Conservation (phyloP, 345 rosid species). For the Rubroshorea leprosula region DNA sequence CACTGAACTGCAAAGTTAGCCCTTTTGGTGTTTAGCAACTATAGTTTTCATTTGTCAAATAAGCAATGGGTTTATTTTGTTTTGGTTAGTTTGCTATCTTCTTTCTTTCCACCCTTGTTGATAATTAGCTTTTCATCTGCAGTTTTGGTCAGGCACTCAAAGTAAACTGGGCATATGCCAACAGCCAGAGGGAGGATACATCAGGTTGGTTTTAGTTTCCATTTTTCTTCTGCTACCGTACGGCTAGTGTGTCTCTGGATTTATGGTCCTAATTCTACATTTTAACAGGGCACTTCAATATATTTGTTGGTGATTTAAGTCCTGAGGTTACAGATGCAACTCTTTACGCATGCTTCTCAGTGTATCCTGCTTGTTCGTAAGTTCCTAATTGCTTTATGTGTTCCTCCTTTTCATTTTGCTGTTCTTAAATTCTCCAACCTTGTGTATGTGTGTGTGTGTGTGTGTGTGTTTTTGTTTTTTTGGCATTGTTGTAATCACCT, state of each 20-base stretch:
- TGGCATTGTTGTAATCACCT: not conserved
- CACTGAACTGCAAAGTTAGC: not conserved
- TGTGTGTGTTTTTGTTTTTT: not conserved
- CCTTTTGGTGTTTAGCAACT: not conserved
- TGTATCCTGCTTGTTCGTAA: conserved; percentile 26
- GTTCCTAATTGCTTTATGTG: conserved; percentile 1
- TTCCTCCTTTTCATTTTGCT: not conserved
- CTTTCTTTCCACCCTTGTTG: not conserved
- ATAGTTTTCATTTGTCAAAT: not conserved
- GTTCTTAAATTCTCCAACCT: not conserved
- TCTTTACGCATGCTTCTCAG: conserved; percentile 25
- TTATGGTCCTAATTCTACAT: too few species aligned
- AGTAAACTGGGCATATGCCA: conserved; percentile 36
- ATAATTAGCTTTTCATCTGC: not conserved
- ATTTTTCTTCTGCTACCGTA: not conserved
- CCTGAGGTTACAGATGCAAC: conserved; percentile 40
- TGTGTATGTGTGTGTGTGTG: too few species aligned
- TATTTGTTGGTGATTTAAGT: conserved; percentile 36
- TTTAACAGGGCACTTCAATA: conserved; percentile 26
- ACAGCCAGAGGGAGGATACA: conserved; percentile 32
- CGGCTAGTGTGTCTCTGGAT: not conserved
- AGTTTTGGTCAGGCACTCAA: conserved; percentile 33
- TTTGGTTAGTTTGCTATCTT: not conserved
- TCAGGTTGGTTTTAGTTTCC: conserved; percentile 17
- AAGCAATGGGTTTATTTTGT: not conserved